Evolutionary conservation across 345 rosid genomes (phyloP), one percentile per base, ranked within the genome.

Genomic region (Theobroma cacao): DNA sequence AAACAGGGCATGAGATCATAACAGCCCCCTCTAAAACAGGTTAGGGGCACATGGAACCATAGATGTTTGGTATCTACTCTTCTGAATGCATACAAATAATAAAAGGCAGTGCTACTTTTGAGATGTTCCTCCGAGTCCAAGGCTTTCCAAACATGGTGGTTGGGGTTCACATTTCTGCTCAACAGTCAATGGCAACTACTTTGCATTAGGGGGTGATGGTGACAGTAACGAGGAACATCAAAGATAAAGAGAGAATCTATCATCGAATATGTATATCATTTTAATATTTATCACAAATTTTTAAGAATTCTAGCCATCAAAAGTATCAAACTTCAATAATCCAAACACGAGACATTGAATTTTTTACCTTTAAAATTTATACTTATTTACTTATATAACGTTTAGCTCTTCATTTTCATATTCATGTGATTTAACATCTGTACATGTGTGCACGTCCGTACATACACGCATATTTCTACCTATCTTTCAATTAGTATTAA

Each of bases 181-280:
- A 47, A 47, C 68, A 30, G n/a, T 26, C 75, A 72, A 76, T 43
- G 22, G 80, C 80, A 83, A 60, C 85, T 13, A 75, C 81, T 76
- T n/a, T 64, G 64, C 66, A 64, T 72, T 31, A 53, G 40, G 56
- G 45, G 82, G 53, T 30, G 83, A 72, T 45, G 68, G 62, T 68
- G 83, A 79, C 76, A 74, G 53, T 47, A 52, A 78, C 48, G 47
- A 45, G 73, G 78, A 69, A 65, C 40, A 20, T 65, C 1, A 65
- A 38, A 20, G 26, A 18, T 36, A 33, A 56, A 17, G 14, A 36
- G 12, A 33, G 11, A n/a, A 12, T 12, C 3, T 14, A 52, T 6
- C 4, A 20, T 2, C 3, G 14, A 12, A 15, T 52, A 0, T 14
- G n/a, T 52, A 13, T 52, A 52, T 15, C 12, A 52, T 52, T 52